A percentile compares a stretch with the other conserved stretches of the same genome.
These are phyloP conservation scores for Pseudocercospora pini-densiflorae DNA, from an alignment of 2,329 filamentous ascomycete species.

Conservation along the genomic window DNA sequence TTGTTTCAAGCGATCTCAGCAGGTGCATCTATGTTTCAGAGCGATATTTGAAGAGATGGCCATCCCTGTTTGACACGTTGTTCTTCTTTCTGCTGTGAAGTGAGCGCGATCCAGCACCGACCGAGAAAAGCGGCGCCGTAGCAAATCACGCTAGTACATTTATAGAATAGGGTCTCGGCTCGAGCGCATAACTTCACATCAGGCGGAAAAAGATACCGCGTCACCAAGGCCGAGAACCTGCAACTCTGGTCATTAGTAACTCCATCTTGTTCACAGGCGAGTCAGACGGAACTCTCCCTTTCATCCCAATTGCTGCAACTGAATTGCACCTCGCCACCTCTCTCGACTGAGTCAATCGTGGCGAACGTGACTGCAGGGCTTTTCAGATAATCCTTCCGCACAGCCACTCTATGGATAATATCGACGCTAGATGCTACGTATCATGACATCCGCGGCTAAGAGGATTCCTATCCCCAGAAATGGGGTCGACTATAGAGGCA, in stretches of 20 bases:
- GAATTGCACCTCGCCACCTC: too few species aligned
- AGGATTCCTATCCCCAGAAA: conserved; percentile 82
- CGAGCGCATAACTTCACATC: neutral
- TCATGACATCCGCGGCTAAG: conserved; percentile 47
- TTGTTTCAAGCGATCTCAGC: conserved; percentile 2
- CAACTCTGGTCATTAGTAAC: neutral
- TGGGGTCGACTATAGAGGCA: conserved; percentile 92
- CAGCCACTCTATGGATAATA: conserved; percentile 25
- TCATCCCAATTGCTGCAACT: too few species aligned
- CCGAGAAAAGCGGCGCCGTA: neutral
- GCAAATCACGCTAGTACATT: neutral
- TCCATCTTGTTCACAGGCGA: too few species aligned
- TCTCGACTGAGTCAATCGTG: too few species aligned
- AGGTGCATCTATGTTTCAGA: conserved; percentile 26
- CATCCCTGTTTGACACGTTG: neutral
- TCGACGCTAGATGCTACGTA: conserved; percentile 32
- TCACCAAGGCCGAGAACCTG: too few species aligned
- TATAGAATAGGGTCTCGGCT: neutral
- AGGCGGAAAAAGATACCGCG: neutral
- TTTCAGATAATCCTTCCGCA: neutral
- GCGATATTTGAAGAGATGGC: neutral
- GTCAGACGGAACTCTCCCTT: too few species aligned
- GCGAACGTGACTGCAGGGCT: too few species aligned
- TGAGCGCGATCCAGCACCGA: neutral
- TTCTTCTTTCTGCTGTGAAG: neutral